Conservation (phyloP, 345 rosid genomes). For the Murraya koenigii region DNA sequence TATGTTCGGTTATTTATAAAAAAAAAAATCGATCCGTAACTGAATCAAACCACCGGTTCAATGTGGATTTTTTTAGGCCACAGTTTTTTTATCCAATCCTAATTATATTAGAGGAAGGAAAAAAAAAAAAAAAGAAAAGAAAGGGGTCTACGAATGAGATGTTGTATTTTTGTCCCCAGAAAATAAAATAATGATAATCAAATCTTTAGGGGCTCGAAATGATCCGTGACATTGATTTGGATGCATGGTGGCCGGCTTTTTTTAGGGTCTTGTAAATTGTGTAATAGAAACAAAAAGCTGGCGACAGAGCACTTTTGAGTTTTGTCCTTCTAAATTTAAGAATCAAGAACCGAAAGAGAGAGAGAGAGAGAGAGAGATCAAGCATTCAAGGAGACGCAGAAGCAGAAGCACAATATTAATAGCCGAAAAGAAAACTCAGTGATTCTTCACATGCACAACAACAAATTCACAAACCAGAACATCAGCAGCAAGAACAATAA, state of each 20-base stretch:
- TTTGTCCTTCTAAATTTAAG: conserved; percentile 6
- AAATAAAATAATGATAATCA: background rate
- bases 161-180: background rate
- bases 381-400: too few species aligned
- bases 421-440: background rate
- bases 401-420: background rate
- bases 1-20: too few species aligned
- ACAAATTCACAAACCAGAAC: background rate
- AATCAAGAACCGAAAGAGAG: background rate
- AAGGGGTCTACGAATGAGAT: background rate
- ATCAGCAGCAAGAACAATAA: background rate
- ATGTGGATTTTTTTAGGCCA: too few species aligned
- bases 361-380: background rate
- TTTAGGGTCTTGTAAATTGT: conserved; percentile 8
- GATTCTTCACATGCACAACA: conserved; percentile 25
- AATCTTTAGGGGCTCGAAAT: background rate
- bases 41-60: too few species aligned
- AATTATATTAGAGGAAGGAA: too few species aligned
- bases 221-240: conserved; percentile 22
- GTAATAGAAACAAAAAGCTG: conserved; percentile 10
- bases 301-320: conserved; percentile 13
- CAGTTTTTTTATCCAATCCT: too few species aligned
- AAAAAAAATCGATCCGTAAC: too few species aligned
- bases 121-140: too few species aligned
- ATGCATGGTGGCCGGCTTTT: background rate